Percentiles rank a stretch among this genome's conserved stretches.
Conservation (phyloP, 2,329 filamentous ascomycete species). For the Lasiodiplodia citricola region DNA sequence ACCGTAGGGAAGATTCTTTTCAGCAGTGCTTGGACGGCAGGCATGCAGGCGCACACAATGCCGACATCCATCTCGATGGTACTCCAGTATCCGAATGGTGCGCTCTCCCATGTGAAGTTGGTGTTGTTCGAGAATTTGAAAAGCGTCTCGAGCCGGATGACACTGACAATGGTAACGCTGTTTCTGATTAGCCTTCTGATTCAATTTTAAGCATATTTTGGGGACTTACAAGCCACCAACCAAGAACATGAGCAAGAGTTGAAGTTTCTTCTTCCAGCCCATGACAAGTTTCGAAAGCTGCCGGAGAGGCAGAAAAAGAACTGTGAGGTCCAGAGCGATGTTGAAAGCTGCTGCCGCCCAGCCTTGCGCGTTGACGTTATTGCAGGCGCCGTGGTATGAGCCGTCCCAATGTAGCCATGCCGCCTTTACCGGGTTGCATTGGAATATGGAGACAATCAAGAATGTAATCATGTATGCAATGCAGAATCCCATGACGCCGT, state of each 20-base stretch:
- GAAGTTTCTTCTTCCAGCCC: constrained; percentile 36
- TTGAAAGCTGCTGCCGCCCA: constrained; percentile 40
- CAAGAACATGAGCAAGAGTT: constrained; percentile 45
- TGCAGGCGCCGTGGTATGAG: constrained; percentile 40
- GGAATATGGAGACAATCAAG: constrained; percentile 34
- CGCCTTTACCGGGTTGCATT: constrained; percentile 41
- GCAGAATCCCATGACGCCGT: constrained; percentile 34
- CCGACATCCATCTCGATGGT: constrained; percentile 51
- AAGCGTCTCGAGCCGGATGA: constrained; percentile 49
- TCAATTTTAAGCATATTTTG: neutral
- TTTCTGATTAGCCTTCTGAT: constrained; percentile 15
- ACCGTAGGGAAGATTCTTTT: constrained; percentile 3
- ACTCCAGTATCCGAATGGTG: constrained; percentile 41
- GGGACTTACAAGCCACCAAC: constrained; percentile 43
- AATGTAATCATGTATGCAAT: constrained; percentile 33
- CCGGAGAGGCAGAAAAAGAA: constrained; percentile 39
- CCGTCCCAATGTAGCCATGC: constrained; percentile 41
- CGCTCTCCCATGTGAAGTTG: constrained; percentile 42
- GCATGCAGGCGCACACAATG: constrained; percentile 54
- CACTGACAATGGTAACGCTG: constrained; percentile 49
- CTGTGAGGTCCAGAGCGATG: constrained; percentile 38
- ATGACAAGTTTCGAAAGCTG: constrained; percentile 39
- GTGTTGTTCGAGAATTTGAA: constrained; percentile 49
- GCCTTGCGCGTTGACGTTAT: constrained; percentile 43
- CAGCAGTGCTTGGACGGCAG: constrained; percentile 31